phyloP scores from a whole-genome alignment of 1,284 basidiomycete genomes.

The Cutaneotrichosporon sp. region DNA sequence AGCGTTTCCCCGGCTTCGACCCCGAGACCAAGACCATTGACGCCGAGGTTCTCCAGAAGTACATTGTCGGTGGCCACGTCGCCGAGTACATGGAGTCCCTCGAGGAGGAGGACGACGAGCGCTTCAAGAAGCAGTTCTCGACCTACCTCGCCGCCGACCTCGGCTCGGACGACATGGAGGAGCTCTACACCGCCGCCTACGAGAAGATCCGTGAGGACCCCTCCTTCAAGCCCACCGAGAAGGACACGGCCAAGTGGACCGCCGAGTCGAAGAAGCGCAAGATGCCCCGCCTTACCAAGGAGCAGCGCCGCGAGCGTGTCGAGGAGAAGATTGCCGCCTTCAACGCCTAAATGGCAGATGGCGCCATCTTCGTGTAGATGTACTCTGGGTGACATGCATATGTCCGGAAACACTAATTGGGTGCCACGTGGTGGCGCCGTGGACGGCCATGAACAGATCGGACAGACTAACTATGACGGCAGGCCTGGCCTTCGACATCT shows the following conservation, averaged over 20 bases:
- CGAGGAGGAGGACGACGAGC: slow-evolving; percentile 99
- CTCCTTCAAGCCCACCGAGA: slow-evolving; percentile 82
- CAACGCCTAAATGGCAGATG: slow-evolving; percentile 1
- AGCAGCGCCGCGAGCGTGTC: slow-evolving; percentile 60
- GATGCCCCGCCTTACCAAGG: slow-evolving; percentile 65
- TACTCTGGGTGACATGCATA: slow-evolving; percentile 4
- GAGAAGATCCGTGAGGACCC: slow-evolving; percentile 95
- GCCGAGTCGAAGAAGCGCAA: slow-evolving; percentile 74
- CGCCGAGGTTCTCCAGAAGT: slow-evolving; percentile 90
- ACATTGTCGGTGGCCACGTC: slow-evolving; percentile 97
- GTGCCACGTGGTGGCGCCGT: too few species aligned
- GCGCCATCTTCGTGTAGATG: not conserved
- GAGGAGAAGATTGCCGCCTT: slow-evolving; percentile 7
- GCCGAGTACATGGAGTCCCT: slow-evolving; percentile 99
- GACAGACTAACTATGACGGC: too few species aligned
- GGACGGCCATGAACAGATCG: too few species aligned
- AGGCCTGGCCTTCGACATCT: too few species aligned
- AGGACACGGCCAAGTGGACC: slow-evolving; percentile 82
- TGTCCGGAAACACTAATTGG: not conserved
- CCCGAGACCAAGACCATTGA: slow-evolving; percentile 90
- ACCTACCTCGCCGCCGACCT: slow-evolving; percentile 92
- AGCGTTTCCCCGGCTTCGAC: slow-evolving; percentile 98
- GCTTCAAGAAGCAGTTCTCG: slow-evolving; percentile 98
- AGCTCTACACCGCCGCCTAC: slow-evolving; percentile 86
- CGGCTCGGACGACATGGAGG: slow-evolving; percentile 95